Conservation (phyloP, 1,139 yeast species). For the Suhomyces coccinellae region DNA sequence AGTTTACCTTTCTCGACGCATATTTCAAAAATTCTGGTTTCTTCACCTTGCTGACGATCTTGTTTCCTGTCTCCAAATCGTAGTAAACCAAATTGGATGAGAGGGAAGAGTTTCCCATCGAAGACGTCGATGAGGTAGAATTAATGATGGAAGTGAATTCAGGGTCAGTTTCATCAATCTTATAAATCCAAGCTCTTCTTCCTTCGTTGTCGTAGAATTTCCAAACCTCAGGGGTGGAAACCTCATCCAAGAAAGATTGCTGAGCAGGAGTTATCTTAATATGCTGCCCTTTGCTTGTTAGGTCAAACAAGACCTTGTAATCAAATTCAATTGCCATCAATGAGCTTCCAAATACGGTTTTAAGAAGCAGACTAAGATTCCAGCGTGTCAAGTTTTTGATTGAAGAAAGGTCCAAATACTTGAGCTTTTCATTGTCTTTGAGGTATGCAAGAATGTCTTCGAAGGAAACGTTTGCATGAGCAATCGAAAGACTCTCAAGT, state of each 20-base stretch:
- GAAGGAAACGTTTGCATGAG: conserved; percentile 54
- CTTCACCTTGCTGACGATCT: conserved; percentile 53
- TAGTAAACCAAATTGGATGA: conserved; percentile 47
- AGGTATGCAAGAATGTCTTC: conserved; percentile 53
- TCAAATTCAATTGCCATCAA: conserved; percentile 43
- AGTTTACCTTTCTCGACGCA: conserved; percentile 63
- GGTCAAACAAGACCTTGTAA: conserved; percentile 39
- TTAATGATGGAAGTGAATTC: conserved; percentile 33
- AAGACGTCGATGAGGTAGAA: conserved; percentile 14
- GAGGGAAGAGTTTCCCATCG: conserved; percentile 4
- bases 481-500: conserved; percentile 63
- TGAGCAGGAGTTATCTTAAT: conserved; percentile 34
- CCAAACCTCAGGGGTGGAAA: conserved; percentile 45
- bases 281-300: conserved; percentile 44
- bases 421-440: conserved; percentile 26
- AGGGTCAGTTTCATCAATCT: conserved; percentile 40
- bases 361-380: conserved; percentile 30
- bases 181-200: conserved; percentile 81
- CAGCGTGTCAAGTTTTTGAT: conserved; percentile 33
- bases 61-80: conserved; percentile 67
- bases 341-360: conserved; percentile 28
- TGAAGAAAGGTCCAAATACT: conserved; percentile 42
- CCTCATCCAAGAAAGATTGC: conserved; percentile 28
- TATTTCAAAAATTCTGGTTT: conserved; percentile 62
- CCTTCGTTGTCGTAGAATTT: conserved; percentile 61